phyloP scores from a whole-genome alignment of 805 yeast genomes.

The Hanseniaspora lachancei region DNA sequence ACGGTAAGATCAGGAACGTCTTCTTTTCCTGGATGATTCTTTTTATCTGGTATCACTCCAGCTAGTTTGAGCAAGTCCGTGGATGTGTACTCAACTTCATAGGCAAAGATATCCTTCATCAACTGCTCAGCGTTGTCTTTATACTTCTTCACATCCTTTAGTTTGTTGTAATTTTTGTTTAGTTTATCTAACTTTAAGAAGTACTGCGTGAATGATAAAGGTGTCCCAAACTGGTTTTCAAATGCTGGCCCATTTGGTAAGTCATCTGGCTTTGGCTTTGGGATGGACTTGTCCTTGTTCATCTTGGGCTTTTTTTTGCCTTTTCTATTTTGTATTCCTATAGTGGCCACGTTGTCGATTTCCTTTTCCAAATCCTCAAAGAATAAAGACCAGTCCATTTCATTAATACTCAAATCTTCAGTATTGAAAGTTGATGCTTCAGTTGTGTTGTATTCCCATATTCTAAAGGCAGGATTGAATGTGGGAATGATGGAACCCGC shows the following conservation, averaged over 20 bases:
- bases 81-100: slow-evolving; percentile 57
- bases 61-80: slow-evolving; percentile 30
- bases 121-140: slow-evolving; percentile 35
- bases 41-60: slow-evolving; percentile 28
- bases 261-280: slow-evolving; percentile 46
- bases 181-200: slow-evolving; percentile 48
- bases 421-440: slow-evolving; percentile 24
- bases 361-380: slow-evolving; percentile 37
- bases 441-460: slow-evolving; percentile 75
- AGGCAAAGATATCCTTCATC: slow-evolving; percentile 36
- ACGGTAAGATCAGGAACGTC: slow-evolving; percentile 35
- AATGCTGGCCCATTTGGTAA: slow-evolving; percentile 64
- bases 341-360: slow-evolving; percentile 16
- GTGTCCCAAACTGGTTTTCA: slow-evolving; percentile 56
- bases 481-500: slow-evolving; percentile 72
- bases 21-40: slow-evolving; percentile 26
- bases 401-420: slow-evolving; percentile 12
- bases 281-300: slow-evolving; percentile 42
- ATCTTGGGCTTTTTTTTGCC: slow-evolving; percentile 21
- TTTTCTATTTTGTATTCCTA: slow-evolving; percentile 17
- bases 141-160: slow-evolving; percentile 40
- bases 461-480: slow-evolving; percentile 67
- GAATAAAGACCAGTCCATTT: slow-evolving; percentile 47
- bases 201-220: slow-evolving; percentile 59
- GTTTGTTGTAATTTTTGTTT: slow-evolving; percentile 32